Conservation (phyloP, 371 early-diverging fungal genomes). For the Zychaea mexicana region DNA sequence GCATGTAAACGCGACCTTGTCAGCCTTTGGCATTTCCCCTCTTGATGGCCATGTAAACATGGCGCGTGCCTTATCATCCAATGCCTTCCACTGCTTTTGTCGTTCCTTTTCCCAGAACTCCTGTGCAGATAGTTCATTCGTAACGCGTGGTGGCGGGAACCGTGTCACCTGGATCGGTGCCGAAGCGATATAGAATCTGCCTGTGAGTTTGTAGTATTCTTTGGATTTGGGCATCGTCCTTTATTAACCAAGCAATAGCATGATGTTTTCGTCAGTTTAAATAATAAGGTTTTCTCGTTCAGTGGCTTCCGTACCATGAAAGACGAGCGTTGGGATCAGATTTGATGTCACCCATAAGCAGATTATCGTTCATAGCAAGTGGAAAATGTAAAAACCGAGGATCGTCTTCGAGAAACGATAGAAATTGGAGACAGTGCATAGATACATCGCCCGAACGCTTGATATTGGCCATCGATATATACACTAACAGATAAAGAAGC, state of each 20-base stretch:
- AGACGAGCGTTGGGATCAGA: constrained; percentile 57
- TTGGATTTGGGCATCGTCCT: constrained; percentile 75
- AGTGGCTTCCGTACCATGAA: constrained; percentile 63
- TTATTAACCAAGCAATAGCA: no score
- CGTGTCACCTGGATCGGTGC: constrained; percentile 76
- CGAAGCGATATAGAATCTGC: constrained; percentile 74
- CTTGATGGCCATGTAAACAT: constrained; percentile 74
- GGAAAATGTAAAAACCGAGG: constrained; percentile 53
- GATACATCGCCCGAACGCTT: constrained; percentile 51
- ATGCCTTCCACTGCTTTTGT: constrained; percentile 55
- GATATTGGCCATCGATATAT: constrained; percentile 49
- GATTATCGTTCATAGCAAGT: constrained; percentile 62
- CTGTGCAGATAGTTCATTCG: constrained; percentile 34
- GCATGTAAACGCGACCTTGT: constrained; percentile 56
- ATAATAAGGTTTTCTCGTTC: no score
- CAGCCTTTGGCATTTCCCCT: constrained; percentile 56
- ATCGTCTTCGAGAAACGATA: constrained; percentile 59
- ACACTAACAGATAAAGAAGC: constrained; percentile 23
- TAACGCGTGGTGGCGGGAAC: constrained; percentile 63
- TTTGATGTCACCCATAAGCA: constrained; percentile 64
- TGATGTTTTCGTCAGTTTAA: no score
- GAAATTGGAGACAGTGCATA: constrained; percentile 53
- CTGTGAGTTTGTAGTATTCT: constrained; percentile 69
- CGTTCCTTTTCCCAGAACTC: constrained; percentile 78
- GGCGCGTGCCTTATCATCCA: constrained; percentile 59